Percentiles rank a stretch among this genome's conserved stretches.
Conservation (phyloP, 2,329 filamentous ascomycete species). For the Massarina eburnea region DNA sequence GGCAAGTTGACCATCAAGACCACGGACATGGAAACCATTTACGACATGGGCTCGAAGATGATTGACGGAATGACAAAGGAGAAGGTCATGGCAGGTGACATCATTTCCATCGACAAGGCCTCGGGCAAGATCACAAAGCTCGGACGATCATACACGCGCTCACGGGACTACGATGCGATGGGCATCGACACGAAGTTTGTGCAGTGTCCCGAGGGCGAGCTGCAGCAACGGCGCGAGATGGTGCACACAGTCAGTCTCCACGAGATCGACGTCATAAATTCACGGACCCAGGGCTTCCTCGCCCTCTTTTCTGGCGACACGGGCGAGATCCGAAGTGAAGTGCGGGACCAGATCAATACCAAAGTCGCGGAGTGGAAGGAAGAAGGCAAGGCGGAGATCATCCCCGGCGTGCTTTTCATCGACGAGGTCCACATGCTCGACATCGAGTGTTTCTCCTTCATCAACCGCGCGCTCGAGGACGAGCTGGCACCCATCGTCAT, state of each 20-base stretch:
- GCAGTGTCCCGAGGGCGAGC: conserved; percentile 94
- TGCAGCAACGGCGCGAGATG: conserved; percentile 95
- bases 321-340: conserved; percentile 94
- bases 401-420: conserved; percentile 95
- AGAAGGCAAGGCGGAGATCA: conserved; percentile 97
- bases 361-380: conserved; percentile 99
- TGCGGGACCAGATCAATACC: conserved; percentile 97
- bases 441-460: conserved; percentile 98
- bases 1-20: conserved; percentile 99
- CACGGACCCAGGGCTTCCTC: conserved; percentile 94
- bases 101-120: conserved; percentile 98
- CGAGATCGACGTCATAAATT: conserved; percentile 99
- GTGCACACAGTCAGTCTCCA: conserved; percentile 96
- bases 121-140: conserved; percentile 98
- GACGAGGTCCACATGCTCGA: conserved; percentile 99
- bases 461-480: conserved; percentile 94
- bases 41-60: conserved; percentile 99
- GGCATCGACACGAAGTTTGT: conserved; percentile 97
- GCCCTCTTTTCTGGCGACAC: conserved; percentile 98
- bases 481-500: conserved; percentile 96
- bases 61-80: conserved; percentile 99
- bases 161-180: conserved; percentile 98
- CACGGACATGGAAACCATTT: conserved; percentile 99
- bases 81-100: conserved; percentile 97
- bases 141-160: conserved; percentile 89